Evolutionary conservation across 306 rosid genomes (phyloP).

Genomic region (Begonia fuchsioides): DNA sequence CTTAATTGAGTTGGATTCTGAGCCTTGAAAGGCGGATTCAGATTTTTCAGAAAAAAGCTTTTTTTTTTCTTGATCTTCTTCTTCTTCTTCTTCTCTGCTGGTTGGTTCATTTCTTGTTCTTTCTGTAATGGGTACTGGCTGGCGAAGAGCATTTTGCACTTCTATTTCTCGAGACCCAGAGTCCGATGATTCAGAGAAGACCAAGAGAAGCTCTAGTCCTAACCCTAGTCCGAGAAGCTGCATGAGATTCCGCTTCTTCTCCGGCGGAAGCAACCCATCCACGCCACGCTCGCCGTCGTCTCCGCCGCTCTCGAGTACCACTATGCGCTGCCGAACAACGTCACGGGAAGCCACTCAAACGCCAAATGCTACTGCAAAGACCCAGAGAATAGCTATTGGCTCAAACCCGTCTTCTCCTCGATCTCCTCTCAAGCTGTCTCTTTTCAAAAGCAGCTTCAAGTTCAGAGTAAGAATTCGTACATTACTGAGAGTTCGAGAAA

Average conservation of each 20-base stretch:
- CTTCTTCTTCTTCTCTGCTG: slow-evolving; percentile 9
- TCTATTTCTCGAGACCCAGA: slow-evolving; percentile 44
- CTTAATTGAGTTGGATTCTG: slow-evolving; percentile 16
- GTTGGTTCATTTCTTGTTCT: not conserved
- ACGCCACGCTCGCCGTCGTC: slow-evolving; percentile 34
- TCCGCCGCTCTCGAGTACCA: slow-evolving; percentile 18
- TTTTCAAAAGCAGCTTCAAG: slow-evolving; percentile 90
- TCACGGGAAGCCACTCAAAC: slow-evolving; percentile 18
- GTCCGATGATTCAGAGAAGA: slow-evolving; percentile 27
- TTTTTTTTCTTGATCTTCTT: slow-evolving; percentile 3
- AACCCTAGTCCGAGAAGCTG: slow-evolving; percentile 71
- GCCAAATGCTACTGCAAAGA: slow-evolving; percentile 28
- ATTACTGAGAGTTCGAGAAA: too few relatives aligned
- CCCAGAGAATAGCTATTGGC: slow-evolving; percentile 16
- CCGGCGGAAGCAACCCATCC: slow-evolving; percentile 53
- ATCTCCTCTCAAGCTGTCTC: slow-evolving; percentile 71
- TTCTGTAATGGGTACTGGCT: slow-evolving; percentile 66
- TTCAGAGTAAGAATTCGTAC: slow-evolving; percentile 40
- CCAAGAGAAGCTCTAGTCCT: slow-evolving; percentile 21
- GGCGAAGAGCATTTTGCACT: slow-evolving; percentile 94
- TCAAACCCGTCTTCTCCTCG: slow-evolving; percentile 87
- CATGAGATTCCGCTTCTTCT: slow-evolving; percentile 47
- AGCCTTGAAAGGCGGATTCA: slow-evolving; percentile 27
- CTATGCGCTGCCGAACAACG: slow-evolving; percentile 40
- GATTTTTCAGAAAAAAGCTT: slow-evolving; percentile 34